Base-by-base conservation (phyloP, 345 rosid genomes). In the Ceriops decandra region DNA sequence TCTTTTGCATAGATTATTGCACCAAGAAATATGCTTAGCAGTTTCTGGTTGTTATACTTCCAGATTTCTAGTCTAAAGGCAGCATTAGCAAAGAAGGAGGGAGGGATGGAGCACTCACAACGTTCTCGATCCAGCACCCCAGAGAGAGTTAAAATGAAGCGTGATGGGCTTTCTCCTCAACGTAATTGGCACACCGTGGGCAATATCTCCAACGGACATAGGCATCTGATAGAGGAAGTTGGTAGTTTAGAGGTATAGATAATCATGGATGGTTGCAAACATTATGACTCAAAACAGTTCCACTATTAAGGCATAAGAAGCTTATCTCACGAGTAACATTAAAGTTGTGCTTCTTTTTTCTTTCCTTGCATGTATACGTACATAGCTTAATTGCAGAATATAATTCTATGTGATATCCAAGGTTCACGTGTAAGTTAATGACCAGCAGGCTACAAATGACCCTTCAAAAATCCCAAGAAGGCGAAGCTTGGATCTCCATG, bases 51-150 rank as follows among this genome's bases (percentile, higher is more conserved):
- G 9, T 57, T 49, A 52, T 62, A 54, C 51, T 67, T 52, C 42
- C 76, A 77, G 80, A 64, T 77, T 58, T 65, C 76, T 38, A 58
- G n/a, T 67, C 80, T 72, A 9, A 77, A 72, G 68, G 76, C 76
- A 60, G 76, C 80, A 26, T 60, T 77, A 22, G 67, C 70, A n/a
- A 72, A 63, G 76, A 72, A 72, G 66, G 80, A 77, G 6, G 76
- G 38, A 33, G 80, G 64, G 46, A 62, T 63, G 7, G 80, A 68
- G 7, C 30, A 58, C 2, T 63, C 80, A 3, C 69, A 72, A 11
- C 27, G 36, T 63, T 77, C 80, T 38, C 62, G 80, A 59, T 72
- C 76, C 62, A 77, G 80, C 66, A 72, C 76, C 49, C 80, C 76
- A 0, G 76, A 77, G 64, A 68, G 70, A 62, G 26, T 2, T 26